Evolutionary conservation across 129 eudicot species (phyloP).

Genomic region (Dittrichia graveolens): DNA sequence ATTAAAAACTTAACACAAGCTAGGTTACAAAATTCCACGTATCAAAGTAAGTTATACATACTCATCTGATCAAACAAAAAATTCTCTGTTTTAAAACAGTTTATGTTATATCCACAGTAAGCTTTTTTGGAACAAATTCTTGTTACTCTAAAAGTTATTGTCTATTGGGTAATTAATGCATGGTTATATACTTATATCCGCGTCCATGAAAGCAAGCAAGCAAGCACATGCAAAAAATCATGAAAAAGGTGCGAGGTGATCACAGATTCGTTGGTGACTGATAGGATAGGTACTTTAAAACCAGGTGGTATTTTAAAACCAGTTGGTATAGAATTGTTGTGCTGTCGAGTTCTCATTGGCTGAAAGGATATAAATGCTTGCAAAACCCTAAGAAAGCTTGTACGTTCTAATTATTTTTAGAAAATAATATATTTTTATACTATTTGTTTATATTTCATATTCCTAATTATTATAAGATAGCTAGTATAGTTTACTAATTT

Average conservation of each 20-base stretch:
- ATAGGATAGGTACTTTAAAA: constrained; percentile 19
- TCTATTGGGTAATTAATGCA: background rate
- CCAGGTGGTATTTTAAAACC: constrained; percentile 16
- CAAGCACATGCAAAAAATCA: constrained; percentile 20
- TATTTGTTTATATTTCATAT: no score
- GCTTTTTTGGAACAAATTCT: background rate
- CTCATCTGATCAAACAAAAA: no score
- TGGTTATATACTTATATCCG: no score
- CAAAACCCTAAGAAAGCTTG: constrained; percentile 17
- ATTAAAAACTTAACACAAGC: no score
- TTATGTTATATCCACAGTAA: no score
- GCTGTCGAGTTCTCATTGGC: constrained; percentile 36
- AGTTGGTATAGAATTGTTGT: constrained; percentile 22
- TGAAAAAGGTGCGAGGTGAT: constrained; percentile 9
- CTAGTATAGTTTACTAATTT: no score
- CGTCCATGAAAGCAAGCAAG: background rate
- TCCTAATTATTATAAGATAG: no score
- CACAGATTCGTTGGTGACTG: constrained; percentile 20
- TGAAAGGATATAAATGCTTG: background rate
- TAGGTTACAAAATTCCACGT: no score
- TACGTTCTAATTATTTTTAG: background rate
- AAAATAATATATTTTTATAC: no score
- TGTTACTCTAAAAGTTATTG: constrained; percentile 14
- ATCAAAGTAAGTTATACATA: no score
- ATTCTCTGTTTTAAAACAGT: no score